Percentiles rank a stretch among this genome's conserved stretches.
phyloP scores from a whole-genome alignment of 257 asterid species.

The Solanum habrochaites region DNA sequence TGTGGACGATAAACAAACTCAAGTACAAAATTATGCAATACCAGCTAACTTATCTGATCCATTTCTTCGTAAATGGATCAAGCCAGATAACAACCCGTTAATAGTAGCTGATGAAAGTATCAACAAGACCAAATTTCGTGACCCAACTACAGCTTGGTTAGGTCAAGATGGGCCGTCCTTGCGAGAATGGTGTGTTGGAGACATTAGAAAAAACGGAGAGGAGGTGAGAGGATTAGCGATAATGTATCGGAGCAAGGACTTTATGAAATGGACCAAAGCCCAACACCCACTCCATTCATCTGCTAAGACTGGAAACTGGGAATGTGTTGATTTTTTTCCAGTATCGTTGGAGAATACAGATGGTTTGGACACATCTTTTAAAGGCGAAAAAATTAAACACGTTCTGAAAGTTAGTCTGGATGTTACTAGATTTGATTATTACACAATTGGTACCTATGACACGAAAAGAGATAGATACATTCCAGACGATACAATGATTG shows the following conservation, averaged over 20 bases:
- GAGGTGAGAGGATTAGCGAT: not conserved
- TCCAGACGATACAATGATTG: not conserved
- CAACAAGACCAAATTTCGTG: conserved; percentile 4
- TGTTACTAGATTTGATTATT: not conserved
- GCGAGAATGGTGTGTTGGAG: conserved; percentile 6
- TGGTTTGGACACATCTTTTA: not conserved
- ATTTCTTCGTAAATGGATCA: conserved; percentile 8
- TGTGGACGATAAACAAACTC: not conserved
- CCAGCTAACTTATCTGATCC: conserved; percentile 2
- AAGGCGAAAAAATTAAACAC: not conserved
- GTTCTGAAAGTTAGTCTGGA: not conserved
- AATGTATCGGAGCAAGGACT: not conserved
- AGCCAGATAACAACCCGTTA: conserved; percentile 10
- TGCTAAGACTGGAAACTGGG: not conserved
- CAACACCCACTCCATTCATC: not conserved
- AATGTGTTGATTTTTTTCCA: not conserved
- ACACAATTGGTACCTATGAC: not conserved
- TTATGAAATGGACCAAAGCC: not conserved
- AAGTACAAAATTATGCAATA: conserved; percentile 14
- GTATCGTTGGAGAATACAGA: not conserved
- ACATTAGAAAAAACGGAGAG: not conserved
- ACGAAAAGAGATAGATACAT: not conserved
- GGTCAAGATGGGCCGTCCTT: conserved; percentile 1
- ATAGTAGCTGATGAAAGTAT: not conserved
- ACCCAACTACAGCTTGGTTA: conserved; percentile 20